Percentiles rank a stretch among this genome's conserved stretches.
These are phyloP conservation scores for Arthrobotrys musiformis DNA, from an alignment of 2,329 filamentous ascomycete species.

Conservation along the genomic window DNA sequence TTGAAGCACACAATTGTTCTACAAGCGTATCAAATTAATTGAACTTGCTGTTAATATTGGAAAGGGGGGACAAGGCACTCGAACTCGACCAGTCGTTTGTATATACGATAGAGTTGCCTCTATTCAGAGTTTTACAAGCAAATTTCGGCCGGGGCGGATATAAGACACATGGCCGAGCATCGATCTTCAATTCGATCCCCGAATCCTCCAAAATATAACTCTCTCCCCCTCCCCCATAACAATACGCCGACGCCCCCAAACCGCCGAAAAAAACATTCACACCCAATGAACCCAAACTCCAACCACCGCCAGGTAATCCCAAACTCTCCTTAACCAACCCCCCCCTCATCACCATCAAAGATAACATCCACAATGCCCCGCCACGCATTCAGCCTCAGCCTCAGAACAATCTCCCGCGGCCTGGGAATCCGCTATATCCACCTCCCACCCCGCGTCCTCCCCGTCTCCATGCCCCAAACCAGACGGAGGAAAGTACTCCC, in stretches of 20 bases:
- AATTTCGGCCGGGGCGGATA: too few species aligned
- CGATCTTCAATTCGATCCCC: not conserved
- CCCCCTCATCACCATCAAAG: not conserved
- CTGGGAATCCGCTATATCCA: slow-evolving; percentile 18
- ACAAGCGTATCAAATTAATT: too few species aligned
- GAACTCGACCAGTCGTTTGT: too few species aligned
- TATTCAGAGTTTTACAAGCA: too few species aligned
- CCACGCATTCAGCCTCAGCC: not conserved
- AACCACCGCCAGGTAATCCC: not conserved
- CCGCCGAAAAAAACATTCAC: too few species aligned
- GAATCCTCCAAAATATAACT: not conserved
- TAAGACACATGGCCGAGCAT: too few species aligned
- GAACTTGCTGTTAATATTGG: too few species aligned
- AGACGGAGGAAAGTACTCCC: not conserved
- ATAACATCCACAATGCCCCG: slow-evolving; percentile 5
- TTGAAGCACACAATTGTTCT: too few species aligned
- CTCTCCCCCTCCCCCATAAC: not conserved
- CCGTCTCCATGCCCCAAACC: not conserved
- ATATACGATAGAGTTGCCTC: too few species aligned
- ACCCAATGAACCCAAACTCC: too few species aligned
- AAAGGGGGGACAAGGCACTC: too few species aligned
- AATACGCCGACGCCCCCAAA: not conserved
- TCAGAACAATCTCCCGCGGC: slow-evolving; percentile 12
- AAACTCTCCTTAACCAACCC: not conserved
- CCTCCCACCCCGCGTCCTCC: slow-evolving; percentile 26